Base-by-base conservation (phyloP, 805 yeast species). In the Monosporozyma solicola region DNA sequence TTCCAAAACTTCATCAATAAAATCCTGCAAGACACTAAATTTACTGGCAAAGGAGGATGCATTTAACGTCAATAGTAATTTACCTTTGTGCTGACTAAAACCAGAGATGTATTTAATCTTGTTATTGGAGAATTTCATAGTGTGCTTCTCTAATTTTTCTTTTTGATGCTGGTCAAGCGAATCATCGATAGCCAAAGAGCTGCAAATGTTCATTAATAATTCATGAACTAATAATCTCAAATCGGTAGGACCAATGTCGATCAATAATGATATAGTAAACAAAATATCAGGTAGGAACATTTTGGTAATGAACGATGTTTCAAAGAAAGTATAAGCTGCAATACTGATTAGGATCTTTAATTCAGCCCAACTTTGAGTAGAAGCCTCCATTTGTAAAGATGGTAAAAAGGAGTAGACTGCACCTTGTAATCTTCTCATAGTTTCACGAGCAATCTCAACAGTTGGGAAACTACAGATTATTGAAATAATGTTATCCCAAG, bases 81-180 rank as follows among this genome's bases (percentile, higher is more conserved):
- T 69, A 22, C 75, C 69, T 31, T 69, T 75, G 33, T 77, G 80
- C 62, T 86, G 78, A 5, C 81, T 82, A 56, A 85, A 72, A 0
- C 92, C 92, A 68, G 84, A 84, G 53, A 86, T 69, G 74, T 84
- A 76, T 57, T 79, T 81, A 15, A 82, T 80, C 60, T 88, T 74
- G 49, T 84, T 87, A n/a, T 84, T 80, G 50, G 74, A 69, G 48
- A 74, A 69, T 11, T 62, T 64, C 5, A 57, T 62, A 20, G 70
- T 76, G 2, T 83, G 74, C 0, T 72, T 69, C 50, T 76, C 75
- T 22, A 87, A 73, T 10, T 72, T 64, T 2, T 62, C 59, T 54
- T 70, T 72, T 37, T 72, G 72, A 3, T 63, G 63, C 2, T 59
- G 65, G 1, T 80, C 65, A n/a, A 85, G 64, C 24, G 72, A 71